Base-by-base conservation (phyloP, 345 rosid genomes). In the Diplotaxis tenuifolia region DNA sequence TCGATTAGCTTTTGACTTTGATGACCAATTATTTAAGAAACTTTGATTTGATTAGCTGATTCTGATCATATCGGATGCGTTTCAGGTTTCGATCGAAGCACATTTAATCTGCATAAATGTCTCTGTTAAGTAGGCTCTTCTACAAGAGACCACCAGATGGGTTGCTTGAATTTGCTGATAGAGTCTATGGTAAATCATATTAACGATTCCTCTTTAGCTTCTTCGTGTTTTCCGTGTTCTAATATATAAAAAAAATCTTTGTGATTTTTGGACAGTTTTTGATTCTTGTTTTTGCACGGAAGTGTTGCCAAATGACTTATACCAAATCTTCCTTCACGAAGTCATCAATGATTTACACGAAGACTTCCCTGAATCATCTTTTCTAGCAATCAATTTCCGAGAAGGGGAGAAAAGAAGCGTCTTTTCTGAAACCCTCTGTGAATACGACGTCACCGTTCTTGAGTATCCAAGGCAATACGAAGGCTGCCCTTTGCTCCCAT, bases 211-310 rank as follows among this genome's bases (percentile, higher is more conserved):
- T 14, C 3, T 50, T 29, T 40, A 10, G 4, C 16, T 65, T 25
- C 31, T 21, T 9, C 15, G 5, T 5, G 14, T 36, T 14, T 25
- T 5, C 2, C 22, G n/a, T 27, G 28, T 52, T 61, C 74, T 67
- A n/a, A 40, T 28, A 54, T 2, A 54, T 2, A 3, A 9, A 42
- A 50, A 1, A 27, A 16, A 23, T 58, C 45, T 72, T 34, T 66
- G 62, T 58, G 16, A 42, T 7, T 6, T 71, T n/a, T 23, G 59
- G 57, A 86, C 94, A 94, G 98, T 94, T 75, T 86, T 94, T 34
- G 98, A 94, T 86, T 94, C 98, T 7, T 91, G 98, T 75, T 94
- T 89, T 72, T 94, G 90, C 11, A 89, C 97, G 59, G 98, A 94
- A 73, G 98, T 89, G 29, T 47, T 94, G 75, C 87, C 84, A 1